Evolutionary conservation across 129 eudicot genomes (phyloP), one percentile per base, ranked within the genome.

Genomic region (Apium graveolens): DNA sequence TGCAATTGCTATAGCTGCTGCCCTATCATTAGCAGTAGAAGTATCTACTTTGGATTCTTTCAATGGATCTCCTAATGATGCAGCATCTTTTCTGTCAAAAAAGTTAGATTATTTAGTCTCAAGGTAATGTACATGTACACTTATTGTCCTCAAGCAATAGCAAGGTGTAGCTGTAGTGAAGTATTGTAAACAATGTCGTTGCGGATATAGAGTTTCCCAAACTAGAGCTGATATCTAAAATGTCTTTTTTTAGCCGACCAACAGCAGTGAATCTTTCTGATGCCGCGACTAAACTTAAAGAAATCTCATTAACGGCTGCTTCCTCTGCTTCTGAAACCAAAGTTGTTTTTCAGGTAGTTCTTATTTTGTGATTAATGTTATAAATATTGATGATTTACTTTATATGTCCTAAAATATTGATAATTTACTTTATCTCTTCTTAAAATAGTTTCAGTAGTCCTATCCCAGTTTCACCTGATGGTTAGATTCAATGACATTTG

Each of bases 191-290:
- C 17, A 29, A 45, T 62, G 75, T 12, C 20, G 27, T 31, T 26
- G 18, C 12, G 11, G 24, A 20, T 45, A 78, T 11, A 32, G 5
- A 77, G 5, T 77, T 26, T 13, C 14, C 41, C 16, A 27, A 31
- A 57, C 65, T 12, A 10, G 48, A 26, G 21, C 57, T 82, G 71
- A 83, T 57, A 29, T 29, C 31, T 63, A 29, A 35, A 39, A 35
- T 27, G 13, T 63, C 27, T 63, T 79, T 51, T 29, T 37, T 39
- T 84, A 95, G 99, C 83, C 99, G 99, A 74, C 99, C 99, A 53
- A 95, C 99, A 62, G 99, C 99, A 7, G 99, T 95, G 34, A 95
- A 95, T 85, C 99, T 95, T 75, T 86, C 92, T 24, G 99, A 95
- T 84, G 99, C 99, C 75, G 94, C 89, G 44, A 83, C 89, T 76